phyloP scores from a whole-genome alignment of 2,329 filamentous ascomycete genomes.

The Amauroascus verrucosus region DNA sequence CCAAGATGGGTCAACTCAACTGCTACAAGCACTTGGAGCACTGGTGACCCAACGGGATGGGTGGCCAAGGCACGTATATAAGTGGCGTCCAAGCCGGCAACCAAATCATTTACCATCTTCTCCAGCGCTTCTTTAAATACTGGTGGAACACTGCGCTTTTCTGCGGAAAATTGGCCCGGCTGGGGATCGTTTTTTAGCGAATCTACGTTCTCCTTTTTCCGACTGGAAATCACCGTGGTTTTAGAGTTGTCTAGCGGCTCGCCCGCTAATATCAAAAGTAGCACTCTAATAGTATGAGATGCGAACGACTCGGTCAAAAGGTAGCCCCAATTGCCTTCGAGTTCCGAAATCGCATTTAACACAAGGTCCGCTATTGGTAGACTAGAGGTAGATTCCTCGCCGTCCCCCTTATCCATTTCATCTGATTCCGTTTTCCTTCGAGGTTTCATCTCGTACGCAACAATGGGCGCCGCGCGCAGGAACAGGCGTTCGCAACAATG shows the following conservation, averaged over 20 bases:
- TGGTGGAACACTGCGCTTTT: conserved; percentile 55
- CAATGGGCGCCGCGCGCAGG: conserved; percentile 64
- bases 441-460: conserved; percentile 57
- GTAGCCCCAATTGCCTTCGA: conserved; percentile 74
- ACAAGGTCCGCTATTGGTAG: conserved; percentile 76
- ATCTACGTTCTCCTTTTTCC: conserved; percentile 78
- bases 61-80: conserved; percentile 74
- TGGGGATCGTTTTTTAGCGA: conserved; percentile 42
- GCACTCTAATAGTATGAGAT: conserved; percentile 77
- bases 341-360: conserved; percentile 69
- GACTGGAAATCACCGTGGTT: conserved; percentile 73
- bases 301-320: conserved; percentile 81
- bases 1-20: conserved; percentile 69
- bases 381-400: conserved; percentile 34
- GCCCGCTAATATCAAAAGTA: conserved; percentile 77
- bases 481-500: conserved; percentile 96
- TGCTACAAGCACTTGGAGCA: conserved; percentile 80
- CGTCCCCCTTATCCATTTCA: conserved; percentile 37
- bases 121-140: conserved; percentile 68
- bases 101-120: conserved; percentile 71
- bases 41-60: conserved; percentile 83
- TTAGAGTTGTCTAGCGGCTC: conserved; percentile 61
- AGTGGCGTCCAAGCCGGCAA: conserved; percentile 63
- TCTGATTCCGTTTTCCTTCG: conserved; percentile 30
- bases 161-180: conserved; percentile 40